Evolutionary conservation across 2,329 filamentous ascomycete genomes (phyloP), one percentile per base, ranked within the genome.

Genomic region (Botrytis hyacinthi): DNA sequence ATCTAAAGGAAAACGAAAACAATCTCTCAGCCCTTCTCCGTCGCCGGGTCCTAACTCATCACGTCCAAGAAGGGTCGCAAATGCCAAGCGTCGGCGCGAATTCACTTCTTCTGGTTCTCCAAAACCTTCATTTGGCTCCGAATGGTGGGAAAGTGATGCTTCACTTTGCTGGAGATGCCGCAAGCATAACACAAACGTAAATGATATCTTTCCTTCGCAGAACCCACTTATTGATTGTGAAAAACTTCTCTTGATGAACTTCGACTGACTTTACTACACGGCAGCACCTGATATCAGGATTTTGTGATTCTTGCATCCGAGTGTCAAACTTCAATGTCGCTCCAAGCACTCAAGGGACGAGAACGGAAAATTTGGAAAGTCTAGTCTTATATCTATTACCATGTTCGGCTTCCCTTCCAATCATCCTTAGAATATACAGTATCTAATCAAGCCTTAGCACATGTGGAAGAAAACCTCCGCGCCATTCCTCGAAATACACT

Each of bases 331-430:
- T 76, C 66, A 75, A 74, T 37, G 16, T 63, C 14, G 65, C 70
- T 65, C 75, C 75, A 26, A 76, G 75, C 69, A 69, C 59, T 29
- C 63, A 67, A 9, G 74, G 74, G 18, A 76, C 70, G 18, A 66
- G 75, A 32, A 72, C 59, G 22, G 75, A 75, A 40, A 75, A 73
- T 37, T 35, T 76, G 44, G 75, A 76, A 59, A 75, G 70, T 35
- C 72, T 76, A n/a, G 75, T 76, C 29, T 54, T 76, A 37, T 75
- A 74, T 44, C 73, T 76, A 7, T n/a, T 76, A 35, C 75, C 75
- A 20, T 71, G 75, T 74, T 57, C 16, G 70, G 3, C 65, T 65
- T 48, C 9, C 37, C 35, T 61, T 22, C 20, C 46, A 54, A 65
- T 20, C 6, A 32, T 29, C 42, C 8, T 65, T 32, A 29, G 32